A percentile compares a stretch with the other conserved stretches of the same genome.
phyloP scores from a whole-genome alignment of 441 rosid species.

The Pelargonium citronellum region DNA sequence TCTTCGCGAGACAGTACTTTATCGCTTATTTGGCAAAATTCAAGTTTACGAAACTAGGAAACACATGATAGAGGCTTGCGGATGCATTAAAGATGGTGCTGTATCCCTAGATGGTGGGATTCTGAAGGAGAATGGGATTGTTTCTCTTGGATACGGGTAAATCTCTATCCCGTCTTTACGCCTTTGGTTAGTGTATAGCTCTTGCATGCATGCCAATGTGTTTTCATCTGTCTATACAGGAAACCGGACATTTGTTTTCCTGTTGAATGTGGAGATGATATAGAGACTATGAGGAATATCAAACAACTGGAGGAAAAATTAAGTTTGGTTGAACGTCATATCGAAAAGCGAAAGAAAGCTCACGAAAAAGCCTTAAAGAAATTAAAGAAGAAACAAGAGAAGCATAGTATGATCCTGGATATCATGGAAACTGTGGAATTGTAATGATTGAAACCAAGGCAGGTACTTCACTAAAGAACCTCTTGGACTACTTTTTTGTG shows the following conservation, averaged over 20 bases:
- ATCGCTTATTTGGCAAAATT: conserved; percentile 40
- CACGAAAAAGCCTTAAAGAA: conserved; percentile 15
- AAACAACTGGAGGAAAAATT: conserved; percentile 16
- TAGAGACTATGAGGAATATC: not conserved
- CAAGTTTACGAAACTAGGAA: conserved; percentile 54
- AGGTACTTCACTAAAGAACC: no score
- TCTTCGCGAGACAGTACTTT: conserved; percentile 56
- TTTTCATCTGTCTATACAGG: conserved; percentile 21
- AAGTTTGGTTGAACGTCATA: not conserved
- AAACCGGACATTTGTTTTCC: conserved; percentile 40
- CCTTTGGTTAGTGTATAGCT: not conserved
- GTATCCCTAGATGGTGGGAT: conserved; percentile 67
- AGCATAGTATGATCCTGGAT: not conserved
- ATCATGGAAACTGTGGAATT: not conserved
- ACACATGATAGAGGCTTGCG: conserved; percentile 36
- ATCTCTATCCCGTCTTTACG: not conserved
- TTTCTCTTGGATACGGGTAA: conserved; percentile 45
- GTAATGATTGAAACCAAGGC: no score
- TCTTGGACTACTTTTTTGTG: no score
- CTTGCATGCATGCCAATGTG: not conserved
- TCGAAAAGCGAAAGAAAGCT: not conserved
- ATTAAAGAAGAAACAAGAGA: conserved; percentile 12
- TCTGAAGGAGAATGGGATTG: conserved; percentile 33
- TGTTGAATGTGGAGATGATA: conserved; percentile 16
- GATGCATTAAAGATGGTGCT: conserved; percentile 33